phyloP scores from a whole-genome alignment of 2,329 filamentous ascomycete genomes.

The Aspergillus chevalieri region DNA sequence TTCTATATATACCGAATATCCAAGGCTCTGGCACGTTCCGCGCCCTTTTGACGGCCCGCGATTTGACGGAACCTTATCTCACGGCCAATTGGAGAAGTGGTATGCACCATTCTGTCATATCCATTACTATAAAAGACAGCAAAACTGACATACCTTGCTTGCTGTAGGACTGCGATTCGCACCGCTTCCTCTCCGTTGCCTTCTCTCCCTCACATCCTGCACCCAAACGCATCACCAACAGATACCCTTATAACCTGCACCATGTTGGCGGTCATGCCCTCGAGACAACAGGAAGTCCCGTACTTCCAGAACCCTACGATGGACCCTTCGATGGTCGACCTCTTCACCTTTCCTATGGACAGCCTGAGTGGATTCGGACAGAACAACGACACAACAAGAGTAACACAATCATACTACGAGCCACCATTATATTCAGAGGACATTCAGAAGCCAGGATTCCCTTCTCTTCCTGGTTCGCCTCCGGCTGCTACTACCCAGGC shows the following conservation, averaged over 20 bases:
- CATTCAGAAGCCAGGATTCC: constrained; percentile 20
- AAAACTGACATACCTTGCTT: background rate
- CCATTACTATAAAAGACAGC: no score
- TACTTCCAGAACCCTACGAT: constrained; percentile 29
- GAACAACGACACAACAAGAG: constrained; percentile 13
- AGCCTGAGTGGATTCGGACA: constrained; percentile 17
- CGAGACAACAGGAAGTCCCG: constrained; percentile 23
- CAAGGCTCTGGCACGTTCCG: background rate
- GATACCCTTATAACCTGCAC: background rate
- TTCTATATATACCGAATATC: background rate
- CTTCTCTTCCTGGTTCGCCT: constrained; percentile 19
- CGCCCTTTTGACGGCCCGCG: background rate
- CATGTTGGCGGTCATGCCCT: constrained; percentile 30
- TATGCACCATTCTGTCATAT: no score
- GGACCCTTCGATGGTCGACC: constrained; percentile 26
- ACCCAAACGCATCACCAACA: background rate
- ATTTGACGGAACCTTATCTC: background rate
- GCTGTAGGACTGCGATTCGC: background rate
- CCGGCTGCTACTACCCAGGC: constrained; percentile 23
- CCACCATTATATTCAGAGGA: constrained; percentile 22
- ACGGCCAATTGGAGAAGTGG: background rate
- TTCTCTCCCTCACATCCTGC: constrained; percentile 7
- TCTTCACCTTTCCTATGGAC: constrained; percentile 26
- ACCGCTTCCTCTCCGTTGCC: constrained; percentile 6
- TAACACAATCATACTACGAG: constrained; percentile 25